Evolutionary conservation across 345 rosid genomes (phyloP).

Genomic region (Hibiscus tridactylites): DNA sequence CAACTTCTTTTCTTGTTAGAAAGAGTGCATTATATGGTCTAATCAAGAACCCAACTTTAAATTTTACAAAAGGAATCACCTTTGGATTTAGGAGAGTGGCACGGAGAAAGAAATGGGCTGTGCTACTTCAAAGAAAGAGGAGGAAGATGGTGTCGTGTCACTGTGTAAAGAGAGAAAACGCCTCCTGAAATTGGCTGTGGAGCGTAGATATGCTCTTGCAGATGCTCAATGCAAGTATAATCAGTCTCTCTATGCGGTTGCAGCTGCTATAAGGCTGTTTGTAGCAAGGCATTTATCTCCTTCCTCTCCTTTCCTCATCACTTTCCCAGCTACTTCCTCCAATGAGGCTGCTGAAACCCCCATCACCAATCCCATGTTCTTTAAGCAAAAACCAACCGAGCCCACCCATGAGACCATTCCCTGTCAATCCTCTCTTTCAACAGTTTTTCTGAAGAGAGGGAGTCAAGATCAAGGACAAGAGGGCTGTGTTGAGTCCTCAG

Average conservation of each 20-base stretch:
- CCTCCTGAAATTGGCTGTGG: conserved; percentile 27
- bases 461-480: neutral
- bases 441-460: conserved; percentile 5
- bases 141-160: conserved; percentile 21
- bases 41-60: neutral
- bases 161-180: conserved; percentile 34
- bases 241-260: conserved; percentile 28
- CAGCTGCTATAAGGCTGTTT: conserved; percentile 32
- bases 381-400: conserved; percentile 17
- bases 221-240: conserved; percentile 35
- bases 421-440: conserved; percentile 10
- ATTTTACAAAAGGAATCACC: neutral
- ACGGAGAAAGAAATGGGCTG: conserved; percentile 23
- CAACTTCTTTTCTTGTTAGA: neutral
- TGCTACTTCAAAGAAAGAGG: conserved; percentile 26
- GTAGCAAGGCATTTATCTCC: conserved; percentile 30
- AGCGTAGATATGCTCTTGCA: conserved; percentile 30
- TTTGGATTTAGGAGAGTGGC: neutral
- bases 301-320: conserved; percentile 30
- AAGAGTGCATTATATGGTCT: neutral
- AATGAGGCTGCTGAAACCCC: conserved; percentile 8
- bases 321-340: conserved; percentile 15
- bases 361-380: conserved; percentile 9
- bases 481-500: neutral
- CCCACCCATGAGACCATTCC: conserved; percentile 12